phyloP scores from a whole-genome alignment of 352 stramenopile species.

The Peronospora destructor region DNA sequence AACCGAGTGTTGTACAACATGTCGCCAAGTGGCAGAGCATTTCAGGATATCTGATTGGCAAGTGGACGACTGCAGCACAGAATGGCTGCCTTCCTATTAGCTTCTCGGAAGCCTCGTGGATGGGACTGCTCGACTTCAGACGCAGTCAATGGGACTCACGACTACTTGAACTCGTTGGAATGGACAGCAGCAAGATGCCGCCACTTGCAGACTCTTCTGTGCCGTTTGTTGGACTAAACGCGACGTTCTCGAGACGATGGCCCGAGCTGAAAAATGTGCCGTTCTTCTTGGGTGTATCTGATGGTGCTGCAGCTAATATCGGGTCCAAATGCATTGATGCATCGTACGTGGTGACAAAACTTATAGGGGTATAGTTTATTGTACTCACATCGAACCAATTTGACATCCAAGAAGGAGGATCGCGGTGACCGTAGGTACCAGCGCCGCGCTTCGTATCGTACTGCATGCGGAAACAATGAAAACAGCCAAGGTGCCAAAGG shows the following conservation, averaged over 20 bases:
- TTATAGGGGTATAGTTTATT: background rate
- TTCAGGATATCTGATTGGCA: conserved; percentile 79
- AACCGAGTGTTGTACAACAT: conserved; percentile 31
- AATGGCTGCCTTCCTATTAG: conserved; percentile 71
- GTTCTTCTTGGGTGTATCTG: conserved; percentile 88
- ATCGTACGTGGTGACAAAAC: conserved; percentile 33
- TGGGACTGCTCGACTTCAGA: conserved; percentile 88
- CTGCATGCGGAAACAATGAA: conserved; percentile 45
- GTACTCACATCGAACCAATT: conserved; percentile 2
- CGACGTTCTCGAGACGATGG: conserved; percentile 60
- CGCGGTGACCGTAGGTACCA: conserved; percentile 92
- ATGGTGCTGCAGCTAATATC: conserved; percentile 92
- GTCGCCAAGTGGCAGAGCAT: conserved; percentile 87
- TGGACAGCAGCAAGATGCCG: conserved; percentile 68
- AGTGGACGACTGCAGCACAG: conserved; percentile 62
- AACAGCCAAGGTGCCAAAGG: conserved; percentile 68
- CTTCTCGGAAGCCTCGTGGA: conserved; percentile 93
- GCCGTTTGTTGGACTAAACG: conserved; percentile 47
- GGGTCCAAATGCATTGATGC: conserved; percentile 88
- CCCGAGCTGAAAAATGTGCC: conserved; percentile 51
- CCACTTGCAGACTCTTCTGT: conserved; percentile 57
- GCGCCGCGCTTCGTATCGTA: conserved; percentile 88
- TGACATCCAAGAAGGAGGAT: conserved; percentile 52
- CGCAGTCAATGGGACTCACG: conserved; percentile 77
- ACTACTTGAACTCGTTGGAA: conserved; percentile 67